Evolutionary conservation across 805 yeast species (phyloP).

Genomic region (Starmerella vaccinii): DNA sequence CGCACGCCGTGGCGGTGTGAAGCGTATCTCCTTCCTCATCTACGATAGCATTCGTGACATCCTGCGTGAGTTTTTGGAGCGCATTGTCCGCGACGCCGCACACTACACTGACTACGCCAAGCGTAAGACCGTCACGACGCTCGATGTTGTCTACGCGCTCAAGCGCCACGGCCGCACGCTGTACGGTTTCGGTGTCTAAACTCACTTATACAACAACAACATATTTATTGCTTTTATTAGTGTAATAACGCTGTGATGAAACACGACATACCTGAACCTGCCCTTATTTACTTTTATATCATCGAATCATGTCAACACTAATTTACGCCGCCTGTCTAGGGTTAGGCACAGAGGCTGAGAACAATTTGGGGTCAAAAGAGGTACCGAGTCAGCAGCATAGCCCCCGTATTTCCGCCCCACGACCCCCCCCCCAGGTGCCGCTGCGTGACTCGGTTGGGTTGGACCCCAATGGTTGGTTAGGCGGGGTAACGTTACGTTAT

Average conservation of each 20-base stretch:
- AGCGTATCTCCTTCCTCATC: slow-evolving; percentile 97
- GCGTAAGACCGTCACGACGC: slow-evolving; percentile 99
- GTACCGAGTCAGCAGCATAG: too few relatives aligned
- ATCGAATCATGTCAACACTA: too few relatives aligned
- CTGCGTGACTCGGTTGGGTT: too few relatives aligned
- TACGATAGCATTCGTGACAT: slow-evolving; percentile 99
- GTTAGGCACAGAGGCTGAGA: too few relatives aligned
- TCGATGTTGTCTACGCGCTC: slow-evolving; percentile 97
- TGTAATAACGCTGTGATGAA: slow-evolving; percentile 8
- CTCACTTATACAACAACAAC: slow-evolving; percentile 12
- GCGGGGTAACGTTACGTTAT: too few relatives aligned
- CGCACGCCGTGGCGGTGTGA: slow-evolving; percentile 99
- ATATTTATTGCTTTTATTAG: slow-evolving; percentile 14
- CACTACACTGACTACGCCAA: slow-evolving; percentile 99
- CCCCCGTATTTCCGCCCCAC: too few relatives aligned
- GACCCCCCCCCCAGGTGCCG: too few relatives aligned
- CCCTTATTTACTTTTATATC: too few relatives aligned
- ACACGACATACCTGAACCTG: not conserved
- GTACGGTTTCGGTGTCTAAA: slow-evolving; percentile 99
- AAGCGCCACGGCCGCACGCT: slow-evolving; percentile 99
- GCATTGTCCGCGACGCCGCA: slow-evolving; percentile 97
- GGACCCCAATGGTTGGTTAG: too few relatives aligned
- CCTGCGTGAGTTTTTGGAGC: slow-evolving; percentile 87
- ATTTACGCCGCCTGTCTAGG: too few relatives aligned
- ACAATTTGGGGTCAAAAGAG: too few relatives aligned